Conservation (phyloP, 345 rosid species). For the Combretum micranthum region DNA sequence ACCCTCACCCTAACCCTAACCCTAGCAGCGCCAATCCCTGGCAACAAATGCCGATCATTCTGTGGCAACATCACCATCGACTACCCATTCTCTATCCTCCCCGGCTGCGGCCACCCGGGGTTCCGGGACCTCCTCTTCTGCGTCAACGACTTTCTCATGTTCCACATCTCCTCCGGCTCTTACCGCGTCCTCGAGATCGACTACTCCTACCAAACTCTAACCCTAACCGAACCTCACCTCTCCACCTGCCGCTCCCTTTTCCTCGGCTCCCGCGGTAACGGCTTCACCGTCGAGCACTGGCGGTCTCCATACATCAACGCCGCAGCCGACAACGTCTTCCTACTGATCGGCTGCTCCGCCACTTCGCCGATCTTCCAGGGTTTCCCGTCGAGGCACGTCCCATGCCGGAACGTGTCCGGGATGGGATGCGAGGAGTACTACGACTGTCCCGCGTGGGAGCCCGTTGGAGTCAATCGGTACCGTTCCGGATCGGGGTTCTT, state of each 20-base stretch:
- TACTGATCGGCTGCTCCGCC: slow-evolving; percentile 80
- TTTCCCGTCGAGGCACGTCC: slow-evolving; percentile 69
- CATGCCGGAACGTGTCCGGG: slow-evolving; percentile 81
- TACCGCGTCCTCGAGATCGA: slow-evolving; percentile 76
- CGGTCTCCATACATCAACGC: slow-evolving; percentile 66
- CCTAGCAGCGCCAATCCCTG: slow-evolving; percentile 5
- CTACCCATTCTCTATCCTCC: slow-evolving; percentile 63
- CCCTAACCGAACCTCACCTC: slow-evolving; percentile 80
- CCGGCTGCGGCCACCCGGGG: slow-evolving; percentile 92
- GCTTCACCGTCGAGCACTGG: slow-evolving; percentile 77
- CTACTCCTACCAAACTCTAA: slow-evolving; percentile 67
- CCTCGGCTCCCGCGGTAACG: slow-evolving; percentile 74
- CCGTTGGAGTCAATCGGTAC: slow-evolving; percentile 24
- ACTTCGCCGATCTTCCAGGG: slow-evolving; percentile 80
- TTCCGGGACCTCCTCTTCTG: slow-evolving; percentile 76
- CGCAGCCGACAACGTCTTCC: slow-evolving; percentile 67
- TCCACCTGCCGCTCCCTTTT: slow-evolving; percentile 62
- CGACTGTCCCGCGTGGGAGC: slow-evolving; percentile 64
- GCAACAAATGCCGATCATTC: slow-evolving; percentile 52
- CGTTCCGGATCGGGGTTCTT: slow-evolving; percentile 9
- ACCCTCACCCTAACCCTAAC: slow-evolving; percentile 8
- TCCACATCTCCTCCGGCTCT: slow-evolving; percentile 78
- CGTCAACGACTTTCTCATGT: slow-evolving; percentile 76
- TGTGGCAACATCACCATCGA: slow-evolving; percentile 81
- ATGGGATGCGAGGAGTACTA: slow-evolving; percentile 91